These are phyloP conservation scores for Vitis riparia DNA, from an alignment of 164 flowering plant species.

Conservation along the genomic window DNA sequence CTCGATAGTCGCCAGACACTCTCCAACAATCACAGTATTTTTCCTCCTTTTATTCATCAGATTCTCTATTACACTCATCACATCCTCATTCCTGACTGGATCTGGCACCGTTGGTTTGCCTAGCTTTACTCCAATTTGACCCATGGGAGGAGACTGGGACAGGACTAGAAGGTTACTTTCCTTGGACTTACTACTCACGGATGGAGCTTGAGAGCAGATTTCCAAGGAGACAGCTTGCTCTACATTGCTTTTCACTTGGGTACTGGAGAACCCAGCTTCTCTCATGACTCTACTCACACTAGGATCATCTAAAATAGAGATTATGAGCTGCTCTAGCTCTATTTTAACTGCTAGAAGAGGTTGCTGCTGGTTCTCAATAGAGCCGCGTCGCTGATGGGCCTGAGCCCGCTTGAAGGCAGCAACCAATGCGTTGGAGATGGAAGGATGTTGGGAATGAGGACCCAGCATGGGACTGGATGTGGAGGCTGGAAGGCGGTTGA, in stretches of 20 bases:
- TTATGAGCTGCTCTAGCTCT: constrained; percentile 84
- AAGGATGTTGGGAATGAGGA: constrained; percentile 54
- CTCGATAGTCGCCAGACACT: constrained; percentile 51
- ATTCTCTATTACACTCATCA: constrained; percentile 49
- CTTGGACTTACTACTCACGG: constrained; percentile 36
- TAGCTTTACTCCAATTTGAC: constrained; percentile 11
- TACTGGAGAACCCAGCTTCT: constrained; percentile 95
- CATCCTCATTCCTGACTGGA: constrained; percentile 50
- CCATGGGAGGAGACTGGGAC: constrained; percentile 23
- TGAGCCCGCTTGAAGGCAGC: constrained; percentile 98
- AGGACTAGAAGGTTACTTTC: constrained; percentile 34
- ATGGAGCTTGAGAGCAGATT: constrained; percentile 37
- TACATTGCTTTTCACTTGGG: constrained; percentile 85
- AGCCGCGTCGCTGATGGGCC: constrained; percentile 96
- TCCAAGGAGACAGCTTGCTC: constrained; percentile 77
- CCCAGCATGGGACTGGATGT: constrained; percentile 57
- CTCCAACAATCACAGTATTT: constrained; percentile 68
- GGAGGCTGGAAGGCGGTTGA: constrained; percentile 89
- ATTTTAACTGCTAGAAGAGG: constrained; percentile 84
- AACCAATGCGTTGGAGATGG: constrained; percentile 88
- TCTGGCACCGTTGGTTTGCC: constrained; percentile 22
- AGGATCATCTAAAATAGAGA: constrained; percentile 94
- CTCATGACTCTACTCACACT: constrained; percentile 98
- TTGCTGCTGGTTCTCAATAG: constrained; percentile 84
- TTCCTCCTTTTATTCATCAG: constrained; percentile 51